Evolutionary conservation across 2,329 filamentous ascomycete species (phyloP).

Genomic region (Aspergillus proliferans): DNA sequence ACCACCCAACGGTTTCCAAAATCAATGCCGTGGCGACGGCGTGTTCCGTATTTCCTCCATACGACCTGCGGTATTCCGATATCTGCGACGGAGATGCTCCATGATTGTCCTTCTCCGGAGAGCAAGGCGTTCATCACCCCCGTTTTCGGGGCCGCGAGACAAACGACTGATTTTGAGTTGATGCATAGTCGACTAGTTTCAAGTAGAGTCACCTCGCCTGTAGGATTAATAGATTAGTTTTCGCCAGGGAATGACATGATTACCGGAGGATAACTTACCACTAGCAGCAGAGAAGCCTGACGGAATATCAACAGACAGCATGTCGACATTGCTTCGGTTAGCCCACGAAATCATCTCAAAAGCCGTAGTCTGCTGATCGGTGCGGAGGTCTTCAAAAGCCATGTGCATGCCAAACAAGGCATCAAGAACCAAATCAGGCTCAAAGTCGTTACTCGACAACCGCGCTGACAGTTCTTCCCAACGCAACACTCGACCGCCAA

Average conservation of each 20-base stretch:
- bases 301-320: slow-evolving; percentile 84
- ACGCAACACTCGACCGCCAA: slow-evolving; percentile 66
- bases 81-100: slow-evolving; percentile 79
- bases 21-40: slow-evolving; percentile 75
- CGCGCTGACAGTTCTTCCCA: slow-evolving; percentile 54
- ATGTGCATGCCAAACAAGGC: slow-evolving; percentile 80
- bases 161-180: slow-evolving; percentile 73
- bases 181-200: slow-evolving; percentile 77
- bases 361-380: slow-evolving; percentile 72
- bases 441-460: slow-evolving; percentile 50
- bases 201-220: slow-evolving; percentile 49
- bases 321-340: slow-evolving; percentile 75
- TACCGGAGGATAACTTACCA: slow-evolving; percentile 52
- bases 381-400: slow-evolving; percentile 80
- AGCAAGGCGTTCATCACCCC: slow-evolving; percentile 74
- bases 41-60: slow-evolving; percentile 77
- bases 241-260: not conserved
- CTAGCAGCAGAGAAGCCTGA: slow-evolving; percentile 78
- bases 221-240: slow-evolving; percentile 12
- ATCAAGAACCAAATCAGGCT: slow-evolving; percentile 78
- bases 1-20: slow-evolving; percentile 86
- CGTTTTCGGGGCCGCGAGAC: slow-evolving; percentile 78
- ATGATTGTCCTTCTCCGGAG: slow-evolving; percentile 51
- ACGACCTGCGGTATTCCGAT: slow-evolving; percentile 76
- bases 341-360: slow-evolving; percentile 92